Evolutionary conservation across 2,329 filamentous ascomycete genomes (phyloP), one percentile per base, ranked within the genome.

Genomic region (Elsinoe fawcettii): DNA sequence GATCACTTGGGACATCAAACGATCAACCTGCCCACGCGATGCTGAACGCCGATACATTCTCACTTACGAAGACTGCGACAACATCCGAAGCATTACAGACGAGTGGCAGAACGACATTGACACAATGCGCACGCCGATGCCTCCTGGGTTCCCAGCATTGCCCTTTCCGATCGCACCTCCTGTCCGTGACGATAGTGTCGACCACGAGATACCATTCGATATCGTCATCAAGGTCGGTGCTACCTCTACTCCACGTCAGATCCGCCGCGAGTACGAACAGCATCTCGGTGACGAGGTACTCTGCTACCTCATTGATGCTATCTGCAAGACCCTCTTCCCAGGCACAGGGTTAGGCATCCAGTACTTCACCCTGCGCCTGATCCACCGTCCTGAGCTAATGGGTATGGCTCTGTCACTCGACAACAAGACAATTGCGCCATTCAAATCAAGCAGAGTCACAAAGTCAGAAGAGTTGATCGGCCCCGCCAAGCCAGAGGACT

Each of bases 321-420:
- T 18, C 9, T 53, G 49, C 20, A 53, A 53, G 16, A 32, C 25
- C 2, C 49, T 53, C 5, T 53, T 53, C 18, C 32, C 49, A 4
- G 49, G 20, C 18, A 22, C 25, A 27, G 49, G 49, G 16, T 23
- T 53, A 16, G 49, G 49, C 34, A 37, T 53, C 2, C 49, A 53
- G 11, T 53, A 53, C 34, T 53, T 53, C 32, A 53, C 49, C 12
- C 18, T 53, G 6, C 49, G 49, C 20, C 49, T 53, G 5, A n/a
- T 53, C 4, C 49, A 53, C n/a, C 49, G 49, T 39, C 49, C 16
- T 5, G 49, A 53, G 32, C 34, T 53, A 6, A 53, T 53, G 49
- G 49, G 20, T 8, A 37, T 53, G 49, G 49, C 49, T 25, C 16
- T 53, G 20, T 23, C 18, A 3, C 18, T 53, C 12, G 49, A 53